Evolutionary conservation across 75 land plant species (phyloP).

Genomic region (Sequoia sempervirens): DNA sequence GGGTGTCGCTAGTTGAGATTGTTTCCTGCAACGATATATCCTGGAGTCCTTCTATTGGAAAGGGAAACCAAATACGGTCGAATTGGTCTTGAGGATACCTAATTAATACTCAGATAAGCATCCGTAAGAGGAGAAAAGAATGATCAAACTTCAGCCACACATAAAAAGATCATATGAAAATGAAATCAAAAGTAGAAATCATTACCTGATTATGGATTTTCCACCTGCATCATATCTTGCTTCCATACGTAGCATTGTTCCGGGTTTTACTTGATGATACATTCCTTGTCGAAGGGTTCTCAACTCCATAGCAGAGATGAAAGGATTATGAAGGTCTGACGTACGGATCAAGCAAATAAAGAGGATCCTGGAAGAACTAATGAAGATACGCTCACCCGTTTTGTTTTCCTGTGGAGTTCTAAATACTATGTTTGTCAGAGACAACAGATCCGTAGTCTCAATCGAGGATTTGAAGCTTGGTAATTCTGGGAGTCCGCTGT

Average conservation of each 20-base stretch:
- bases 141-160: too few relatives aligned
- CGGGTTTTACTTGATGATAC: not conserved
- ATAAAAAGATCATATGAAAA: too few relatives aligned
- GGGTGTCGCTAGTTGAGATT: not conserved
- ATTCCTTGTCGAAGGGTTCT: constrained; percentile 1
- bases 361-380: not conserved
- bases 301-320: not conserved
- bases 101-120: not conserved
- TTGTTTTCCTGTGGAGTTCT: not conserved
- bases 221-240: not conserved
- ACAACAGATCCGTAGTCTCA: not conserved
- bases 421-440: not conserved
- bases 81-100: constrained; percentile 4
- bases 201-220: not conserved
- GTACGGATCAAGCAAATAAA: not conserved
- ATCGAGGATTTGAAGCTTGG: not conserved
- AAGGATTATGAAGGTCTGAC: not conserved
- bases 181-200: too few relatives aligned
- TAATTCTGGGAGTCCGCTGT: not conserved
- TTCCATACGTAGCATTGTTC: not conserved
- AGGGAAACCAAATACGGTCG: not conserved
- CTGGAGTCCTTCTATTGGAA: not conserved
- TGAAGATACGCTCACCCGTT: not conserved
- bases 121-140: not conserved
- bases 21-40: not conserved